phyloP scores from a whole-genome alignment of 2,329 filamentous ascomycete genomes.

The Ascomycota sp. region DNA sequence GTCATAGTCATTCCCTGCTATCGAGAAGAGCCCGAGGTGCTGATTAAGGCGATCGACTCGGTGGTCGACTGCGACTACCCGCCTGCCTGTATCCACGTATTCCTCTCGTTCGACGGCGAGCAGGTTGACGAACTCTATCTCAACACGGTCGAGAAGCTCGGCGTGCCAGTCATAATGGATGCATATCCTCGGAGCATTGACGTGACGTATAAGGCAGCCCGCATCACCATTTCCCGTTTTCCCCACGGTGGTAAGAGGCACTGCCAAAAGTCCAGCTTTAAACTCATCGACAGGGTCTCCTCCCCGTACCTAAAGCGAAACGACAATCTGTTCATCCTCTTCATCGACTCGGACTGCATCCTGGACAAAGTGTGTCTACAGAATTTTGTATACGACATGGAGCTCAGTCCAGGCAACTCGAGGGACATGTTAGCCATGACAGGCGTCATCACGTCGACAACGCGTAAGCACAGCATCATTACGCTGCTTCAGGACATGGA shows the following conservation, averaged over 20 bases:
- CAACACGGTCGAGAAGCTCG: slow-evolving; percentile 66
- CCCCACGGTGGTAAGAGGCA: slow-evolving; percentile 83
- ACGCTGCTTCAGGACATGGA: slow-evolving; percentile 95
- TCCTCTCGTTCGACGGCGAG: slow-evolving; percentile 86
- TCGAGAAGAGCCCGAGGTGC: slow-evolving; percentile 67
- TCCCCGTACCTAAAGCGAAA: slow-evolving; percentile 67
- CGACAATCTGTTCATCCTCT: slow-evolving; percentile 85
- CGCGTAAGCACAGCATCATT: slow-evolving; percentile 69
- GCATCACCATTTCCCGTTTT: slow-evolving; percentile 82
- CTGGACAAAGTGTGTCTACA: slow-evolving; percentile 80
- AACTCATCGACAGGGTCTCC: slow-evolving; percentile 84
- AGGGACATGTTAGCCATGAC: slow-evolving; percentile 95
- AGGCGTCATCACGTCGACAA: slow-evolving; percentile 88
- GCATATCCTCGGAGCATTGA: slow-evolving; percentile 81
- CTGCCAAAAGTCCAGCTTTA: slow-evolving; percentile 85
- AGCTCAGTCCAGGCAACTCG: slow-evolving; percentile 79
- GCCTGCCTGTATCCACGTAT: slow-evolving; percentile 77
- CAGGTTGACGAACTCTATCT: slow-evolving; percentile 77
- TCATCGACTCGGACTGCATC: slow-evolving; percentile 95
- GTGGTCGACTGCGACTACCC: slow-evolving; percentile 91
- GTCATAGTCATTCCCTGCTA: slow-evolving; percentile 96
- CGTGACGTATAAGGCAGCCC: slow-evolving; percentile 59
- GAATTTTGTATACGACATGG: slow-evolving; percentile 98
- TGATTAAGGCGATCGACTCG: slow-evolving; percentile 75
- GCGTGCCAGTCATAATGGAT: slow-evolving; percentile 56